phyloP scores from a whole-genome alignment of 2,329 filamentous ascomycete species.

The Trichoderma aggressivum region DNA sequence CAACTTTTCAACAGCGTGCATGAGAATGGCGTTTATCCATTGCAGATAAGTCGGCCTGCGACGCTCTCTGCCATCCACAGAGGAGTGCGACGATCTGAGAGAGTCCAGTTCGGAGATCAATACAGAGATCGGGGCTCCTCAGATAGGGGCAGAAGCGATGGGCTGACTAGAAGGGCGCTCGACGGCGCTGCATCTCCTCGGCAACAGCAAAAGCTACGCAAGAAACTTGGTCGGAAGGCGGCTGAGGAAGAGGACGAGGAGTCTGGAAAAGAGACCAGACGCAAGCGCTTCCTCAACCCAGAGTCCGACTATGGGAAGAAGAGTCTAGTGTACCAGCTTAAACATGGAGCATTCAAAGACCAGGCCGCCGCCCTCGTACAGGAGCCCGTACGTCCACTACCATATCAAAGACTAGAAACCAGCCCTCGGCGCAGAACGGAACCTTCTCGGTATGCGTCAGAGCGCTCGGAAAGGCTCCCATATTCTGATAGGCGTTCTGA shows the following conservation, averaged over 20 bases:
- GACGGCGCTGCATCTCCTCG: slow-evolving; percentile 31
- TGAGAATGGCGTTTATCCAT: background rate
- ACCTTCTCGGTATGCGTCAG: background rate
- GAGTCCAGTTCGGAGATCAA: slow-evolving; percentile 29
- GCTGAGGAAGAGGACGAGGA: slow-evolving; percentile 34
- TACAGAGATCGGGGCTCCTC: slow-evolving; percentile 17
- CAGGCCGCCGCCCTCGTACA: slow-evolving; percentile 27
- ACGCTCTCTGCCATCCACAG: slow-evolving; percentile 65
- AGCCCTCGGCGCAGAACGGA: background rate
- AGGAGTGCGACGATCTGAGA: slow-evolving; percentile 55
- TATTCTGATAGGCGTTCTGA: background rate
- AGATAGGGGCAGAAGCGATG: slow-evolving; percentile 21
- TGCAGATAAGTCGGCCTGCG: slow-evolving; percentile 27
- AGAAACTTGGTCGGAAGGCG: slow-evolving; percentile 46
- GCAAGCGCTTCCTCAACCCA: slow-evolving; percentile 51
- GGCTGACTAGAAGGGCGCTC: slow-evolving; percentile 29
- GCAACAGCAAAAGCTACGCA: slow-evolving; percentile 46
- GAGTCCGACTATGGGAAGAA: slow-evolving; percentile 49
- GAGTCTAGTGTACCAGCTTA: slow-evolving; percentile 54
- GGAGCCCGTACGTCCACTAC: slow-evolving; percentile 26
- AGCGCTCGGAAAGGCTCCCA: background rate
- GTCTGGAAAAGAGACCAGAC: slow-evolving; percentile 42
- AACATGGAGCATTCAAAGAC: slow-evolving; percentile 40
- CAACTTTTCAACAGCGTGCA: slow-evolving; percentile 20
- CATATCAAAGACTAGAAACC: slow-evolving; percentile 5